Evolutionary conservation across 805 yeast genomes (phyloP).

Genomic region (Tetrapisispora nanseiensis): DNA sequence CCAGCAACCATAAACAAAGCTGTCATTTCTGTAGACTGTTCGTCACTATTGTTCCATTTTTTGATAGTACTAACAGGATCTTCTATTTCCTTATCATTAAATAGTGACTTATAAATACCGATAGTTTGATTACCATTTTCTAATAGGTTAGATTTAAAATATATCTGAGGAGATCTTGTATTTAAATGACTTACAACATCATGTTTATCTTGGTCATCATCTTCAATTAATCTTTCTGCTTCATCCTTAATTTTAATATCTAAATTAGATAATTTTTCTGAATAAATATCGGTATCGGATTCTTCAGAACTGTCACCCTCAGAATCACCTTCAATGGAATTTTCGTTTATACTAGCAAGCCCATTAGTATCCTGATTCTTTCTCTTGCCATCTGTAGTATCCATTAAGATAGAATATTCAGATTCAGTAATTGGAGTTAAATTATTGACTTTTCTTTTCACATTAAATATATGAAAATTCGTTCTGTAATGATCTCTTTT

Average conservation of each 20-base stretch:
- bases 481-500: constrained; percentile 43
- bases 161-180: constrained; percentile 60
- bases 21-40: constrained; percentile 35
- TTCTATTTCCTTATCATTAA: constrained; percentile 34
- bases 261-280: constrained; percentile 18
- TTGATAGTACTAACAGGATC: constrained; percentile 44
- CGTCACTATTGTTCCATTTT: constrained; percentile 27
- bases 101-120: constrained; percentile 59
- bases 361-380: constrained; percentile 37
- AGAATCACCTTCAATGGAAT: constrained; percentile 13
- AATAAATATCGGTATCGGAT: constrained; percentile 7
- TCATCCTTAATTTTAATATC: constrained; percentile 21
- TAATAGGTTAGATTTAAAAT: constrained; percentile 42
- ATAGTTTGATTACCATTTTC: constrained; percentile 38
- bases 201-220: constrained; percentile 13
- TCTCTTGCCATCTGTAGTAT: constrained; percentile 41
- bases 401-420: constrained; percentile 39
- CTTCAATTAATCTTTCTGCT: constrained; percentile 12
- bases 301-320: constrained; percentile 15
- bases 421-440: constrained; percentile 40
- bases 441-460: constrained; percentile 41
- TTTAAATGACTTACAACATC: constrained; percentile 43
- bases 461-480: constrained; percentile 50
- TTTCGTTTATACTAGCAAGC: too few species aligned
- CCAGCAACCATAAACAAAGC: constrained; percentile 93